A percentile compares a stretch with the other conserved stretches of the same genome.
Evolutionary conservation across 2,329 filamentous ascomycete species (phyloP).

Genomic region (Beauveria asiatica): DNA sequence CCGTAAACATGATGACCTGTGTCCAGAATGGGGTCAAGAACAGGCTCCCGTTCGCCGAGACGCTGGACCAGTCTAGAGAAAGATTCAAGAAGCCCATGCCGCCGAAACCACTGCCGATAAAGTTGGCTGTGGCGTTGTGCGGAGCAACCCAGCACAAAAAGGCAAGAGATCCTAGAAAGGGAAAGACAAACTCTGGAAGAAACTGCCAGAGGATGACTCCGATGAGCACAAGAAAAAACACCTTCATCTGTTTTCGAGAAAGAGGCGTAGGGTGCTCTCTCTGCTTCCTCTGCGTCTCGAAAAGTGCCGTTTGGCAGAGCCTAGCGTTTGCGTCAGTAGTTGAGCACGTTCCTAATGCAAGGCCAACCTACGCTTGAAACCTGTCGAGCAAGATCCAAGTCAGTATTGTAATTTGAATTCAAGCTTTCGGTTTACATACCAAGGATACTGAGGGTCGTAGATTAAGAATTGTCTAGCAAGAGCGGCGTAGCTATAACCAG

Average conservation of each 20-base stretch:
- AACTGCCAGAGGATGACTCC: slow-evolving; percentile 54
- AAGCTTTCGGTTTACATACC: slow-evolving; percentile 14
- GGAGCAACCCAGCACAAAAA: slow-evolving; percentile 58
- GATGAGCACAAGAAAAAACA: slow-evolving; percentile 46
- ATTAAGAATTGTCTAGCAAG: slow-evolving; percentile 48
- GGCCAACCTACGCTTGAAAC: slow-evolving; percentile 31
- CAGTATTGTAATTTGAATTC: background rate
- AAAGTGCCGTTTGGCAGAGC: slow-evolving; percentile 47
- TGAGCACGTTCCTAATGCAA: background rate
- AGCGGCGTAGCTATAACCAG: slow-evolving; percentile 50
- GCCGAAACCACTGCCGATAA: slow-evolving; percentile 51
- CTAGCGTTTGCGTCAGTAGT: slow-evolving; percentile 12
- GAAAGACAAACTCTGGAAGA: slow-evolving; percentile 51
- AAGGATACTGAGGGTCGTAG: slow-evolving; percentile 43
- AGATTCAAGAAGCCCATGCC: slow-evolving; percentile 55
- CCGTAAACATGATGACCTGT: slow-evolving; percentile 45
- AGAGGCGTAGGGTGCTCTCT: slow-evolving; percentile 39
- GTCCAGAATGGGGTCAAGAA: slow-evolving; percentile 53
- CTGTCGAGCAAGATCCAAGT: background rate
- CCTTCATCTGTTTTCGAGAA: slow-evolving; percentile 44
- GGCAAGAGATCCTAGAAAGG: slow-evolving; percentile 49
- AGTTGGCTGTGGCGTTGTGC: slow-evolving; percentile 48
- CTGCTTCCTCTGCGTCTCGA: slow-evolving; percentile 47
- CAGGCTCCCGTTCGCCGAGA: slow-evolving; percentile 37
- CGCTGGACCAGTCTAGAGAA: slow-evolving; percentile 52